phyloP scores from a whole-genome alignment of 305 asterid species.

The Plantago lanceolata region DNA sequence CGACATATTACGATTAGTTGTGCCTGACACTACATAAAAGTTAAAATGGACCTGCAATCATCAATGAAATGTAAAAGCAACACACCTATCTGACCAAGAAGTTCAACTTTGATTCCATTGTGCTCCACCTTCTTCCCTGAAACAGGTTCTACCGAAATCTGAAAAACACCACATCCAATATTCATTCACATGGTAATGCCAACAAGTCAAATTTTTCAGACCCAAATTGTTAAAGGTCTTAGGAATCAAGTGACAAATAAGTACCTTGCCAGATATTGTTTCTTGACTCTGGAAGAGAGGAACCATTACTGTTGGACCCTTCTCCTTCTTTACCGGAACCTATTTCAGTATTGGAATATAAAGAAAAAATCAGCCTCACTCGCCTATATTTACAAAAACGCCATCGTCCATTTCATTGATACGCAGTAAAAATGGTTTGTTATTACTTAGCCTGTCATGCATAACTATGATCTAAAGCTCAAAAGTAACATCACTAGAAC shows the following conservation, averaged over 20 bases:
- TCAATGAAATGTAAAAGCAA: constrained; percentile 35
- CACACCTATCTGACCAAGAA: constrained; percentile 95
- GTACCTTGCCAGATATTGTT: constrained; percentile 75
- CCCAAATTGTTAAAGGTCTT: background rate
- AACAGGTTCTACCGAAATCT: constrained; percentile 62
- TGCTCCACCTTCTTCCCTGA: constrained; percentile 98
- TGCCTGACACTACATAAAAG: constrained; percentile 13
- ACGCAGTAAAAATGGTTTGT: constrained; percentile 6
- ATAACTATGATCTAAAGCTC: no score
- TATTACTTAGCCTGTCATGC: background rate
- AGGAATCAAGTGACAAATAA: constrained; percentile 6
- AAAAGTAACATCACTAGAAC: no score
- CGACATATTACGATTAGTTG: constrained; percentile 11
- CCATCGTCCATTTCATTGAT: background rate
- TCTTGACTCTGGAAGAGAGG: constrained; percentile 89
- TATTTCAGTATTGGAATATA: constrained; percentile 25
- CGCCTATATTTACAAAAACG: background rate
- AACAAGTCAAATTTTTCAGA: constrained; percentile 13
- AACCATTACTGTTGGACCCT: constrained; percentile 66
- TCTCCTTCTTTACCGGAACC: constrained; percentile 84
- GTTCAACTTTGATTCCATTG: constrained; percentile 96
- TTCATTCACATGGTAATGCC: constrained; percentile 14
- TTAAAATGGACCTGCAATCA: constrained; percentile 17
- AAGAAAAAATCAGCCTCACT: background rate
- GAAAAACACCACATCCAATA: constrained; percentile 23